These are phyloP conservation scores for Ceratobasidium sp. DNA, from an alignment of 1,284 basidiomycete genomes.

Conservation along the genomic window DNA sequence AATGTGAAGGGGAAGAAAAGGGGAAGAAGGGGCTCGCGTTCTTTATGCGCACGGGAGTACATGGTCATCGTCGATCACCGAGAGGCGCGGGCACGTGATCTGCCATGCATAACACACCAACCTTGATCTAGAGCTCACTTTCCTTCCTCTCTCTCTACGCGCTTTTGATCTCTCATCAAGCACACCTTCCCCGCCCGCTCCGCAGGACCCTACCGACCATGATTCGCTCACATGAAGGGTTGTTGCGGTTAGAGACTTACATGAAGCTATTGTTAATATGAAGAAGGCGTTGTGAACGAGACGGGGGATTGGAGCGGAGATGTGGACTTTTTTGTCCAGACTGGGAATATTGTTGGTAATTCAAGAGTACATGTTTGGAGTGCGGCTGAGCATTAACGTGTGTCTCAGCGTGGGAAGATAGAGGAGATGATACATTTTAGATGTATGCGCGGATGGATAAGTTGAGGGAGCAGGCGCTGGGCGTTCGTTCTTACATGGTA, in stretches of 20 bases:
- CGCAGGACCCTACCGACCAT: not conserved
- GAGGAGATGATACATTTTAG: slow-evolving; percentile 88
- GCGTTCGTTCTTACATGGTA: slow-evolving; percentile 86
- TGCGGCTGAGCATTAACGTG: not conserved
- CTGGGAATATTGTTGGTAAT: slow-evolving; percentile 93
- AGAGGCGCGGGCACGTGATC: too few relatives aligned
- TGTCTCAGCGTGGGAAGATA: slow-evolving; percentile 53
- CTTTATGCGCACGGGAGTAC: too few relatives aligned
- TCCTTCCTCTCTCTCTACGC: slow-evolving; percentile 27
- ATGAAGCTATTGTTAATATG: slow-evolving; percentile 81
- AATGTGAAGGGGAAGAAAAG: too few relatives aligned
- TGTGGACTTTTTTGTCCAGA: slow-evolving; percentile 88
- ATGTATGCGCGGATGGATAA: slow-evolving; percentile 86
- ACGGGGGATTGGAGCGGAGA: slow-evolving; percentile 81
- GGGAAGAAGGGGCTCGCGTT: too few relatives aligned
- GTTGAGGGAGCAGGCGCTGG: slow-evolving; percentile 80
- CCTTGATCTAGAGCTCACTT: slow-evolving; percentile 24
- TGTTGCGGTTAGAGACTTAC: slow-evolving; percentile 85
- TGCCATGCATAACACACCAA: too few relatives aligned
- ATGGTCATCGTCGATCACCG: too few relatives aligned
- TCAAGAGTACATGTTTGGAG: slow-evolving; percentile 55
- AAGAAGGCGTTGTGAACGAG: slow-evolving; percentile 80
- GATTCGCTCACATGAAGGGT: slow-evolving; percentile 58
- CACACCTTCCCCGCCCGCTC: slow-evolving; percentile 12
- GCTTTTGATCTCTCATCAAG: slow-evolving; percentile 34